Percentiles rank a stretch among this genome's conserved stretches.
phyloP scores from a whole-genome alignment of 768 basidiomycete species.

The Myochromella boudieri region DNA sequence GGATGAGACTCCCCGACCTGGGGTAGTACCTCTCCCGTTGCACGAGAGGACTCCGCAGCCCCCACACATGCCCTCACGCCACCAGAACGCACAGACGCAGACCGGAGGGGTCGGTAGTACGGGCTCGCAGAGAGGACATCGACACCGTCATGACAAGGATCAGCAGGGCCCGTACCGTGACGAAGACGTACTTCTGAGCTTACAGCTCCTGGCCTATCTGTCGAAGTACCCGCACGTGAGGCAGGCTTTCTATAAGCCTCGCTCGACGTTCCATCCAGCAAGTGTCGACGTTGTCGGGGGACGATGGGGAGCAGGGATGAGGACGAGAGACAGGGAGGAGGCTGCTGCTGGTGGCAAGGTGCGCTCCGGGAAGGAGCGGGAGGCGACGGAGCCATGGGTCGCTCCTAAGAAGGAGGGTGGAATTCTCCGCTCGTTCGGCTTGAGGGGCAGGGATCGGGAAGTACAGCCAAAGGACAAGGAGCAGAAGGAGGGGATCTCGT shows the following conservation, averaged over 20 bases:
- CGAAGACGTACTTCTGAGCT: slow-evolving; percentile 86
- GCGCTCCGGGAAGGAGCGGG: slow-evolving; percentile 3
- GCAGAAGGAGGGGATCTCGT: not conserved
- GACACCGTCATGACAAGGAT: slow-evolving; percentile 23
- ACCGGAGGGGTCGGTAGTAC: not conserved
- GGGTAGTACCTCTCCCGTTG: slow-evolving; percentile 52
- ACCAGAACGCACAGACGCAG: slow-evolving; percentile 1
- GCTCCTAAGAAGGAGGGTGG: not conserved
- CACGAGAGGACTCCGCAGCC: slow-evolving; percentile 9
- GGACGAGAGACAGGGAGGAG: slow-evolving; percentile 30
- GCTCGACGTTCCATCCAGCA: slow-evolving; percentile 80
- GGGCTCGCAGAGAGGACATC: no score
- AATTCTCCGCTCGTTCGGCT: not conserved
- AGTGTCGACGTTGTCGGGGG: slow-evolving; percentile 42
- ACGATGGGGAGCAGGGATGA: slow-evolving; percentile 26
- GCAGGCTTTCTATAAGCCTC: slow-evolving; percentile 90
- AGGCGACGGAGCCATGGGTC: not conserved
- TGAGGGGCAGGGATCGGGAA: not conserved
- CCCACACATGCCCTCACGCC: not conserved
- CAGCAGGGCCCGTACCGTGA: slow-evolving; percentile 79
- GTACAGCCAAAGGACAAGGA: slow-evolving; percentile 8
- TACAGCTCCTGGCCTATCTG: slow-evolving; percentile 94
- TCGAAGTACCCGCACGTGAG: slow-evolving; percentile 98
- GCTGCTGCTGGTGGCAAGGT: slow-evolving; percentile 18
- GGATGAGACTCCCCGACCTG: slow-evolving; percentile 66